Evolutionary conservation across 2,329 filamentous ascomycete species (phyloP), one percentile per base, ranked within the genome.

Genomic region (Claviceps africana): DNA sequence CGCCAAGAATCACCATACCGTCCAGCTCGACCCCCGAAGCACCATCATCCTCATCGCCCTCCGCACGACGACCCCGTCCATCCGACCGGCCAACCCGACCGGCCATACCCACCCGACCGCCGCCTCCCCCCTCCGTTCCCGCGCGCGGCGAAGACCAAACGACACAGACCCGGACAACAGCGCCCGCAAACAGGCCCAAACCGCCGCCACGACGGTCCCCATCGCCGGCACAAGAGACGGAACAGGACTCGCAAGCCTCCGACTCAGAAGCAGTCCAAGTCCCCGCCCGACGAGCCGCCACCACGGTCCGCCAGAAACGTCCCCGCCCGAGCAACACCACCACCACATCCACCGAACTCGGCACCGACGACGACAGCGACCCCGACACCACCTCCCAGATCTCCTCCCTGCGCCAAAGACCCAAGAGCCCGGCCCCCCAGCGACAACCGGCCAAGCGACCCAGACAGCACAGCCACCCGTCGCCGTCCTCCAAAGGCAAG

Each of bases 181-280:
- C 25, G 11, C 35, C 44, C 10, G 4, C 7, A 11, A 40, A 31
- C 44, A 25, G 6, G 13, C 37, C 11, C 22, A 35, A 25, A 17
- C 25, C 19, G 48, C 19, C 51, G 21, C 31, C n/a, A 30, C 22
- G 45, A 25, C 51, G 30, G 13, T n/a, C 11, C 4, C 21, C 37
- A 6, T 31, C 44, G 2, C 46, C 37, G 22, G 33, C 47, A 47
- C n/a, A 21, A 44, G 30, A 22, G 1, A 46, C 48, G 2, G 52
- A 51, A 39, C 25, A 46, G 31, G 52, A 48, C 19, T 43, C 56
- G 13, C 56, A 58, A 6, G 31, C n/a, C 1, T 62, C 59, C 13
- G 57, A 60, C 2, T 64, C 68, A 10, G 62, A 67, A 47, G 74
- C 72, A 1, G 67, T 76, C 48, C 71, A 75, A 47, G 67, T 77